These are phyloP conservation scores for Colletotrichum sp. DNA, from an alignment of 2,329 filamentous ascomycete species.

Conservation along the genomic window DNA sequence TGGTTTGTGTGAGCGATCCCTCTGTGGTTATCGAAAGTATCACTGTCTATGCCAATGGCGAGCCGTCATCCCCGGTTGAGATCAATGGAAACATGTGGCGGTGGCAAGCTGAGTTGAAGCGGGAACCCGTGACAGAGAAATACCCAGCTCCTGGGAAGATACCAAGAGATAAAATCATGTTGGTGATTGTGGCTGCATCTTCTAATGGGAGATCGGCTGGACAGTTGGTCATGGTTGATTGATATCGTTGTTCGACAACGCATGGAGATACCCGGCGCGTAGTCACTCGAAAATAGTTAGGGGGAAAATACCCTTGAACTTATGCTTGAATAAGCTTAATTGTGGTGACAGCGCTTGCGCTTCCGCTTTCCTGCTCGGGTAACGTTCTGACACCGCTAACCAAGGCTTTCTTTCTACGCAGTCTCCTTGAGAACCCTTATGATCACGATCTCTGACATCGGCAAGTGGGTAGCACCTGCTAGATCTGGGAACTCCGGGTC, in stretches of 20 bases:
- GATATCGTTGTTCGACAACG: not conserved
- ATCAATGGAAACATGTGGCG: not conserved
- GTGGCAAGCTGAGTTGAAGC: not conserved
- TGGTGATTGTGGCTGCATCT: not conserved
- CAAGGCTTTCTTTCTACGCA: not conserved
- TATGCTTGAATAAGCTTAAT: not conserved
- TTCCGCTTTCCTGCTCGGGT: not conserved
- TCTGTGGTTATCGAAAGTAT: not conserved
- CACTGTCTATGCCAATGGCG: not conserved
- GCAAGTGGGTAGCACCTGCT: not conserved
- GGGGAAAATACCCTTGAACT: not conserved
- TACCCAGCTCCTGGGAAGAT: not conserved
- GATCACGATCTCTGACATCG: not conserved
- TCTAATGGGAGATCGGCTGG: not conserved
- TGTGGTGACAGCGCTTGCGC: not conserved
- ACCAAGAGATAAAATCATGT: slow-evolving; percentile 1
- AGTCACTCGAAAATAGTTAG: not conserved
- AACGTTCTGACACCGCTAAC: not conserved
- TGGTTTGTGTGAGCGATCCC: not conserved
- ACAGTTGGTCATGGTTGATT: not conserved
- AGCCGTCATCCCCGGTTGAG: not conserved
- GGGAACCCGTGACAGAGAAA: not conserved
- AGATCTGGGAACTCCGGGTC: not conserved
- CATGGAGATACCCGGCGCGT: not conserved
- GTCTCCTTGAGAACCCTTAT: not conserved